Conservation (phyloP, 129 eudicot species). For the Heracleum sosnowskyi region DNA sequence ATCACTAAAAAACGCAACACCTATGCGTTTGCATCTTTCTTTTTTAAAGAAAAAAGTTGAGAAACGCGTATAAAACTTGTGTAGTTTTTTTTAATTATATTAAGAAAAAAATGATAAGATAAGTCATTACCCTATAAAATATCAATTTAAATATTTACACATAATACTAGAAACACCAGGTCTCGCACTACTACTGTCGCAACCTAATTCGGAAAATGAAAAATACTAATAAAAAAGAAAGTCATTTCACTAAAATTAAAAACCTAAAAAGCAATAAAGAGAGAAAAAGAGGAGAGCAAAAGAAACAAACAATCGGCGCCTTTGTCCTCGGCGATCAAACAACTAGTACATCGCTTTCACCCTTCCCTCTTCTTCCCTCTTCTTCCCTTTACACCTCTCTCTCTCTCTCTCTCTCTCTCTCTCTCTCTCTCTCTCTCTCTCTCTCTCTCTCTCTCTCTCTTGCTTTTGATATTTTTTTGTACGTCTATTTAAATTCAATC, state of each 20-base stretch:
- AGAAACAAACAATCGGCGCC: conserved; percentile 38
- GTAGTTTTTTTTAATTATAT: no score
- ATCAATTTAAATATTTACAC: no score
- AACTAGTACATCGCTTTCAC: conserved; percentile 18
- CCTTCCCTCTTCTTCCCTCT: neutral
- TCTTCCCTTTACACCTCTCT: conserved; percentile 11
- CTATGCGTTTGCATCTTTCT: no score
- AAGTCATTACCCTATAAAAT: no score
- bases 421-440: neutral
- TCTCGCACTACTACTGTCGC: no score
- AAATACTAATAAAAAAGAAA: neutral
- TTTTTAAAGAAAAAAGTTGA: no score
- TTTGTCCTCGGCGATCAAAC: conserved; percentile 31
- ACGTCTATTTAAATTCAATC: neutral
- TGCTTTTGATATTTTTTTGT: neutral
- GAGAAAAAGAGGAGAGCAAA: neutral
- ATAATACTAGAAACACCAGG: no score
- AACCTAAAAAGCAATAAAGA: neutral
- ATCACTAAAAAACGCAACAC: no score
- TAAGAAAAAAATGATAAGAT: no score
- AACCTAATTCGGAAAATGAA: no score
- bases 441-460: neutral
- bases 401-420: neutral
- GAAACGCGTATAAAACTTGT: no score
- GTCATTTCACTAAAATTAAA: no score